Evolutionary conservation across 179 eudicot genomes (phyloP).

Genomic region (Nepenthes alata): DNA sequence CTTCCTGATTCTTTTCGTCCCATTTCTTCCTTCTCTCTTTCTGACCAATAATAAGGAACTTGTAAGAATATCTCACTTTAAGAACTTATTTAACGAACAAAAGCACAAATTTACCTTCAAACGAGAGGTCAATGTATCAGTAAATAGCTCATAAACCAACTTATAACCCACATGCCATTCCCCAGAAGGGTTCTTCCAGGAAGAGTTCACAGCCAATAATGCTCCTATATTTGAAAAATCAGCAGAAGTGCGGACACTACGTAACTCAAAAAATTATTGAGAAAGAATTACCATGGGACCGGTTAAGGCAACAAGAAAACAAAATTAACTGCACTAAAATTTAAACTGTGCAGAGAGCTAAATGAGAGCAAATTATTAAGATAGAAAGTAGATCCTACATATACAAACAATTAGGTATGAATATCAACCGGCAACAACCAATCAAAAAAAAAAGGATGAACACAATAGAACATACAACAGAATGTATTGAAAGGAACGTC

Average conservation of each 20-base stretch:
- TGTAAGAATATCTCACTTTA: not conserved
- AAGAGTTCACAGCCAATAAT: constrained; percentile 55
- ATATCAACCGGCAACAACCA: not conserved
- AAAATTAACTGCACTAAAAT: not conserved
- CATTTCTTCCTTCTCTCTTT: constrained; percentile 79
- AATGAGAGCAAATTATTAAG: not conserved
- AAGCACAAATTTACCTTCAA: constrained; percentile 44
- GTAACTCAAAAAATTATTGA: not conserved
- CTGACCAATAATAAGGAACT: constrained; percentile 15
- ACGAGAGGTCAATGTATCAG: constrained; percentile 63
- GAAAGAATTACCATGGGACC: no score
- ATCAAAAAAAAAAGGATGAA: not conserved
- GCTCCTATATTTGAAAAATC: constrained; percentile 34
- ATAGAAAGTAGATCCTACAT: not conserved
- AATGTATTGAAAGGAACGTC: not conserved
- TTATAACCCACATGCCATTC: constrained; percentile 94
- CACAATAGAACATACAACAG: no score
- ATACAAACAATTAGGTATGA: not conserved
- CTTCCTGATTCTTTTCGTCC: constrained; percentile 90
- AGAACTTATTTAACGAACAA: not conserved
- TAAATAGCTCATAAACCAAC: constrained; percentile 82
- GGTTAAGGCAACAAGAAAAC: no score
- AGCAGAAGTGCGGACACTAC: not conserved
- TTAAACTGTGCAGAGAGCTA: not conserved
- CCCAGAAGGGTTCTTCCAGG: constrained; percentile 93